Evolutionary conservation across 2,329 filamentous ascomycete genomes (phyloP).

Genomic region (Xylaria sp.): DNA sequence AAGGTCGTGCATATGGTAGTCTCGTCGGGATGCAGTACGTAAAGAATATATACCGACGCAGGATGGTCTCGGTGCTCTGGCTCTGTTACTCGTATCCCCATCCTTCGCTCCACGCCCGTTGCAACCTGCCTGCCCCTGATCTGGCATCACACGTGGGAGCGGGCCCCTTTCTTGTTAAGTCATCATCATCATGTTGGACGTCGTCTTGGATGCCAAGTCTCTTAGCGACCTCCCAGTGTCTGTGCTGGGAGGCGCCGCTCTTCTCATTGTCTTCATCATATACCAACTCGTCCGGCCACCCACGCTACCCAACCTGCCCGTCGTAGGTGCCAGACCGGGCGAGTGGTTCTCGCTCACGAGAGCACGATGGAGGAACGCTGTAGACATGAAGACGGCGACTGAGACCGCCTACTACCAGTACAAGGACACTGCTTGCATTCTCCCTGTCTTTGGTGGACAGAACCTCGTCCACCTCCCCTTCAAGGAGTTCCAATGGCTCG

Average conservation of each 20-base stretch:
- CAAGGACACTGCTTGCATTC: not conserved
- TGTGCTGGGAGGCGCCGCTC: not conserved
- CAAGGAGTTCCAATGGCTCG: constrained; percentile 8
- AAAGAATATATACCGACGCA: no score
- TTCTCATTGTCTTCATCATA: not conserved
- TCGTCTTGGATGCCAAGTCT: not conserved
- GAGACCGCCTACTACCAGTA: constrained; percentile 2
- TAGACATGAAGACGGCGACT: constrained; percentile 8
- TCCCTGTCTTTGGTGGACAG: constrained; percentile 7
- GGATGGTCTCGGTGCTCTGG: no score
- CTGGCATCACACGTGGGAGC: not conserved
- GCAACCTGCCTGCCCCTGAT: not conserved
- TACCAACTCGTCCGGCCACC: not conserved
- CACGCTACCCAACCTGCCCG: constrained; percentile 1
- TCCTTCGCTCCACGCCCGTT: not conserved
- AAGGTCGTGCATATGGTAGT: no score
- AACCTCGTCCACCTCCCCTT: constrained; percentile 9
- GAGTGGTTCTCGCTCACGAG: constrained; percentile 15
- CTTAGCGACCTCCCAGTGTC: not conserved
- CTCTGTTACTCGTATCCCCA: no score
- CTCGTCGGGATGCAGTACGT: no score
- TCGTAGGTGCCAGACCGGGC: constrained; percentile 9
- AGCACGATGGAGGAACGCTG: constrained; percentile 15
- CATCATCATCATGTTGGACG: not conserved
- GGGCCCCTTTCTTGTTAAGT: not conserved